phyloP scores from a whole-genome alignment of 78 protist species.

The Thecamonas trahens region DNA sequence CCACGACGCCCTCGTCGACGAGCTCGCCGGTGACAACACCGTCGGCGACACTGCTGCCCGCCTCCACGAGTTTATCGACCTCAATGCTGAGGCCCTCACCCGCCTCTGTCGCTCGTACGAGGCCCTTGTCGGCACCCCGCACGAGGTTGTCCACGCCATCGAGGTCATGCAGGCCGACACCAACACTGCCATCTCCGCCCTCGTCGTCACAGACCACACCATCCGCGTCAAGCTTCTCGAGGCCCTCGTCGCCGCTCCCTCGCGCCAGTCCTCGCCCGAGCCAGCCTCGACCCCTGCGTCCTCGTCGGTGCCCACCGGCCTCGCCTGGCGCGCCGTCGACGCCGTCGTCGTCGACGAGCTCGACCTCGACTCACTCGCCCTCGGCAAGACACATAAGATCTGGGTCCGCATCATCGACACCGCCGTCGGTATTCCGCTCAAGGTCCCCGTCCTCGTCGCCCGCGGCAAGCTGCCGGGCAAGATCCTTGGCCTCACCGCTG shows the following conservation, averaged over 20 bases:
- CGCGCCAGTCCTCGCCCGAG: no score
- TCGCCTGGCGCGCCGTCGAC: no score
- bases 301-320: no score
- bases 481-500: constrained; percentile 26
- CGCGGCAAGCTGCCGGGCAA: constrained; percentile 8
- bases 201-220: neutral
- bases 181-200: neutral
- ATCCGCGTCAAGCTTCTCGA: neutral
- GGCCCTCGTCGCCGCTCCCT: no score
- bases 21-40: no score
- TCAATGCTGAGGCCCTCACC: no score
- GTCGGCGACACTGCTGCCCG: no score
- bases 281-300: no score
- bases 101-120: no score
- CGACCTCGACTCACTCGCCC: neutral
- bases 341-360: neutral
- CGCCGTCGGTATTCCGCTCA: neutral
- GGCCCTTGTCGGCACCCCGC: neutral
- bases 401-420: neutral
- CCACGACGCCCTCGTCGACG: no score
- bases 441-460: constrained; percentile 4
- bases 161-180: neutral
- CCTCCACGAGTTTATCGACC: no score
- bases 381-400: neutral
- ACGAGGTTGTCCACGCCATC: neutral